Evolutionary conservation across 2,329 filamentous ascomycete genomes (phyloP), one percentile per base, ranked within the genome.

Genomic region (Cladosporium halotolerans): DNA sequence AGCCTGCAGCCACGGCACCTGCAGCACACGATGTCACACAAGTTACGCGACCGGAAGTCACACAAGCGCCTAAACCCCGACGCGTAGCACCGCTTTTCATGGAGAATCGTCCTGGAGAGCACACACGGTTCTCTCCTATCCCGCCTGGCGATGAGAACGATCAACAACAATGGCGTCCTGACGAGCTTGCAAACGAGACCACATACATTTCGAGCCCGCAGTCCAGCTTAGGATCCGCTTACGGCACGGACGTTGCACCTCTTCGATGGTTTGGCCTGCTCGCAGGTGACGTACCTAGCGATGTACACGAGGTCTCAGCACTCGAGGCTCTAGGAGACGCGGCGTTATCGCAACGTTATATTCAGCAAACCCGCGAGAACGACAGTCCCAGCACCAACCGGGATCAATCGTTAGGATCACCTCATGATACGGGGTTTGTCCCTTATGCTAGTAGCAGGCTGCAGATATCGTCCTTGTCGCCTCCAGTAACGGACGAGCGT

Each of bases 181-280:
- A 44, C 11, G 39, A 36, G 11, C 54, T 57, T 6, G 50, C 36
- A 5, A 55, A 59, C 23, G 62, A 63, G 13, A 46, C 47, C n/a
- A 38, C 39, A 11, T 8, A 58, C 19, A 57, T 55, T 7, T 54
- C 51, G 9, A 64, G 62, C 45, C 63, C 63, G 7, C 60, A 62
- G 39, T 65, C 63, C 47, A 62, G 34, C 43, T 62, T 60, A 39
- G 62, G 62, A 45, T 63, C 62, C n/a, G 60, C 56, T 6, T 64
- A 64, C 46, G 63, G 62, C 13, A 58, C 69, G 11, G 71, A 74
- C 42, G 67, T 70, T 11, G 74, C 73, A n/a, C 73, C 74, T 4
- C 61, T 75, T 46, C 70, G 73, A 56, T 78, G 75, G 72, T 77
- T 76, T 56, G 74, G 75, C 45, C 62, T 77, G 4, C 66, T 76